phyloP scores from a whole-genome alignment of 2,329 filamentous ascomycete genomes.

The Coniella lustricola region DNA sequence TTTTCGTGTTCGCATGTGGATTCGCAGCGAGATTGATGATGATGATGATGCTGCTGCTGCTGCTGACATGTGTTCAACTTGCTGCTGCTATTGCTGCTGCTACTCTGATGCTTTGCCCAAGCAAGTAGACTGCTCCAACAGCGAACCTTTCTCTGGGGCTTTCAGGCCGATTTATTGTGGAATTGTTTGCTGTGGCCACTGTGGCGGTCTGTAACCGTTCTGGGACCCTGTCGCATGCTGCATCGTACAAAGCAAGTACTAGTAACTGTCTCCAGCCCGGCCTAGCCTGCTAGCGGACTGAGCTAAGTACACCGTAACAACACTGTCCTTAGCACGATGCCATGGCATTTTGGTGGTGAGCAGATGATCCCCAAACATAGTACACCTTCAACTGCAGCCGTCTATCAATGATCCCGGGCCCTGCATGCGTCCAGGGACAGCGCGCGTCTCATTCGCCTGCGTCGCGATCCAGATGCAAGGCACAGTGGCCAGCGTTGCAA shows the following conservation, averaged over 20 bases:
- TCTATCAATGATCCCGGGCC: not conserved
- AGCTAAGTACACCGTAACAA: too few relatives aligned
- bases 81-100: too few relatives aligned
- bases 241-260: too few relatives aligned
- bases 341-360: not conserved
- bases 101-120: too few relatives aligned
- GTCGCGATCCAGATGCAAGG: slow-evolving; percentile 11
- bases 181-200: slow-evolving; percentile 7
- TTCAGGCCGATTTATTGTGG: too few relatives aligned
- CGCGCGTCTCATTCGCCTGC: slow-evolving; percentile 13
- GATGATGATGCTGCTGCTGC: not conserved
- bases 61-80: too few relatives aligned
- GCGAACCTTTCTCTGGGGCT: too few relatives aligned
- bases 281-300: too few relatives aligned
- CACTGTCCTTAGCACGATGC: too few relatives aligned
- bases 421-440: slow-evolving; percentile 13
- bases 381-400: not conserved
- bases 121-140: too few relatives aligned
- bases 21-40: not conserved
- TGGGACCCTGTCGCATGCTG: not conserved
- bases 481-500: slow-evolving; percentile 9
- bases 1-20: slow-evolving; percentile 1
- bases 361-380: not conserved
- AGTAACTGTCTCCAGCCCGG: too few relatives aligned
- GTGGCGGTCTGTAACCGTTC: slow-evolving; percentile 2